Evolutionary conservation across 1,139 yeast species (phyloP).

Genomic region (Sugiyamaella grinbergsii): DNA sequence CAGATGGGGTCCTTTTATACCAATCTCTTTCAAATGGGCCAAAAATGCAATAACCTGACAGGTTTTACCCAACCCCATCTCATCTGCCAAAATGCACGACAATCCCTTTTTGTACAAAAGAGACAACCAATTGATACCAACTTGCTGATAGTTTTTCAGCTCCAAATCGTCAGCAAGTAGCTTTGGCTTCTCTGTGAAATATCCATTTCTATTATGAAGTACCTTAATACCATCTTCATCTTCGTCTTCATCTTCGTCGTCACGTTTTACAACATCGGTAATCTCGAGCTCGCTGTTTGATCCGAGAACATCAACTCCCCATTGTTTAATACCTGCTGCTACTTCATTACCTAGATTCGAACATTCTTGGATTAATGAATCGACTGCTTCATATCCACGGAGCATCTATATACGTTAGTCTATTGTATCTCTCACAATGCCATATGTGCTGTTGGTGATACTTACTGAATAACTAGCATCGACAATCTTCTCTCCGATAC

Average conservation of each 20-base stretch:
- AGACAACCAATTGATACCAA: slow-evolving; percentile 92
- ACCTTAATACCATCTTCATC: slow-evolving; percentile 32
- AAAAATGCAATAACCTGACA: slow-evolving; percentile 94
- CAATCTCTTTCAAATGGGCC: slow-evolving; percentile 73
- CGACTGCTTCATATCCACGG: slow-evolving; percentile 92
- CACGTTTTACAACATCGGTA: slow-evolving; percentile 28
- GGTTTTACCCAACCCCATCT: slow-evolving; percentile 97
- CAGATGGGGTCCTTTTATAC: slow-evolving; percentile 63
- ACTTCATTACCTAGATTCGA: slow-evolving; percentile 73
- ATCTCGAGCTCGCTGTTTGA: slow-evolving; percentile 43
- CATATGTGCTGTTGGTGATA: too few species aligned
- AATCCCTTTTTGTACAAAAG: slow-evolving; percentile 73
- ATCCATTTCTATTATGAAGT: slow-evolving; percentile 45
- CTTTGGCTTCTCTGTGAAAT: slow-evolving; percentile 71
- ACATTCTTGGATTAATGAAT: slow-evolving; percentile 82
- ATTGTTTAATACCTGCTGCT: slow-evolving; percentile 67
- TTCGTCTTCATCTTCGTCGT: slow-evolving; percentile 29
- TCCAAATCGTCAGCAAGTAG: slow-evolving; percentile 63
- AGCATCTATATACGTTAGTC: slow-evolving; percentile 50
- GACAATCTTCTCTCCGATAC: slow-evolving; percentile 73
- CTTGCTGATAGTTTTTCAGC: slow-evolving; percentile 87
- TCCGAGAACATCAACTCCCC: slow-evolving; percentile 82
- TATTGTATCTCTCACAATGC: too few species aligned
- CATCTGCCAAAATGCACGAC: slow-evolving; percentile 95
- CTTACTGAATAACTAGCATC: slow-evolving; percentile 56